These are phyloP conservation scores for Bruguiera gymnorhiza DNA, from an alignment of 345 rosid genomes.

Conservation along the genomic window DNA sequence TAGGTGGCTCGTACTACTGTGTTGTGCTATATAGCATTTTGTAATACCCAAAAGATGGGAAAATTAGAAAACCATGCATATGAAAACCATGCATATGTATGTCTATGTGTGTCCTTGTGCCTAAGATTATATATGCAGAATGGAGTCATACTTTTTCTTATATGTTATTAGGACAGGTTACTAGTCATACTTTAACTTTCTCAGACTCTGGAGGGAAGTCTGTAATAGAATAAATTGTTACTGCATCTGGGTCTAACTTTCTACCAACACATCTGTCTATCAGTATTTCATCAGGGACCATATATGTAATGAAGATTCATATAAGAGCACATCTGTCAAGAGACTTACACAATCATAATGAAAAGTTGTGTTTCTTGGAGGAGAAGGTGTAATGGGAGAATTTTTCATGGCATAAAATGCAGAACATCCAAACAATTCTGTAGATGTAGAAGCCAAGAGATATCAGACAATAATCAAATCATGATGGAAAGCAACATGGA, in stretches of 20 bases:
- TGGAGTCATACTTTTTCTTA: conserved; percentile 55
- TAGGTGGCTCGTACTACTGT: background rate
- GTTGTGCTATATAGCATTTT: too few relatives aligned
- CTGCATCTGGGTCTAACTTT: conserved; percentile 67
- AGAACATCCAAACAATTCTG: background rate
- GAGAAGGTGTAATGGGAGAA: background rate
- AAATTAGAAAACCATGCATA: background rate
- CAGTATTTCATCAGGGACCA: conserved; percentile 58
- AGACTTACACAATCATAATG: too few relatives aligned
- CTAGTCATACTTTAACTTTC: conserved; percentile 69
- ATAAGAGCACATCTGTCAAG: background rate
- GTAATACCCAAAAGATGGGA: background rate
- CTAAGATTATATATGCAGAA: background rate
- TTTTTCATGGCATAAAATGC: background rate
- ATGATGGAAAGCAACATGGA: background rate
- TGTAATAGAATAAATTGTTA: conserved; percentile 69
- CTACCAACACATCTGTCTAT: conserved; percentile 87
- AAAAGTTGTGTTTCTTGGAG: too few relatives aligned
- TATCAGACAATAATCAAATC: conserved; percentile 3
- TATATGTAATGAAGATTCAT: conserved; percentile 13
- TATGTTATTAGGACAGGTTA: conserved; percentile 85
- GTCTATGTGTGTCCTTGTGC: background rate
- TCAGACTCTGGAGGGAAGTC: conserved; percentile 64
- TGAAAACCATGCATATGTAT: background rate
- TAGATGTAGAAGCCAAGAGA: background rate